These are phyloP conservation scores for Aegilops umbellulata DNA, from an alignment of 176 grass and related monocot genomes.

Conservation along the genomic window DNA sequence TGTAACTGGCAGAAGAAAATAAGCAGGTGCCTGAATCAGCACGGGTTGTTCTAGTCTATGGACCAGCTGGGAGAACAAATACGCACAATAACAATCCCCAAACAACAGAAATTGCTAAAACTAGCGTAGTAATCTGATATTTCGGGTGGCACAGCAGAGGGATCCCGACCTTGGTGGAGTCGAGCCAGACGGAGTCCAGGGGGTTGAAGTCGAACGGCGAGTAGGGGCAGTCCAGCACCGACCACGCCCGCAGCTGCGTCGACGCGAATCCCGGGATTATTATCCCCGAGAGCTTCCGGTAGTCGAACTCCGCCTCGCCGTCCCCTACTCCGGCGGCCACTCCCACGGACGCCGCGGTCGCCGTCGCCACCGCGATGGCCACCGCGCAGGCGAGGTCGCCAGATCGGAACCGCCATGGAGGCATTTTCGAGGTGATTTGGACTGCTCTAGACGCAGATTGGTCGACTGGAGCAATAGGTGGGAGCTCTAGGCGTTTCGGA, in stretches of 20 bases:
- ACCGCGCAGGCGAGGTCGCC: slow-evolving; percentile 24
- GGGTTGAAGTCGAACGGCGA: slow-evolving; percentile 98
- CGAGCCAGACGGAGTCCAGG: slow-evolving; percentile 94
- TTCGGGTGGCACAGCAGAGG: background rate
- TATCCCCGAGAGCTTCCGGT: slow-evolving; percentile 87
- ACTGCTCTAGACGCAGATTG: background rate
- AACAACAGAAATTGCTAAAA: background rate
- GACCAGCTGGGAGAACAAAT: background rate
- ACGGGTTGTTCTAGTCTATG: background rate
- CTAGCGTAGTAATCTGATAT: background rate
- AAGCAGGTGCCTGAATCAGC: background rate
- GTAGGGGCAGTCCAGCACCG: slow-evolving; percentile 94
- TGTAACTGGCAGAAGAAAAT: background rate
- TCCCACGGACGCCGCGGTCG: background rate
- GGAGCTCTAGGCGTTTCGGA: background rate
- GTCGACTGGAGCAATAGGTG: background rate
- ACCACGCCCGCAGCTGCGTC: slow-evolving; percentile 96
- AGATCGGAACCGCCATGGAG: slow-evolving; percentile 29
- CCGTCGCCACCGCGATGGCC: background rate
- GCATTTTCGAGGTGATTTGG: slow-evolving; percentile 26
- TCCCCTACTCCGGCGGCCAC: slow-evolving; percentile 20
- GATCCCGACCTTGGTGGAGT: slow-evolving; percentile 61
- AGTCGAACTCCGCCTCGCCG: slow-evolving; percentile 49
- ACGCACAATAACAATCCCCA: background rate
- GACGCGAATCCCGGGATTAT: slow-evolving; percentile 97